Evolutionary conservation across 2,329 filamentous ascomycete genomes (phyloP).

Genomic region (Aspergillus sergii): DNA sequence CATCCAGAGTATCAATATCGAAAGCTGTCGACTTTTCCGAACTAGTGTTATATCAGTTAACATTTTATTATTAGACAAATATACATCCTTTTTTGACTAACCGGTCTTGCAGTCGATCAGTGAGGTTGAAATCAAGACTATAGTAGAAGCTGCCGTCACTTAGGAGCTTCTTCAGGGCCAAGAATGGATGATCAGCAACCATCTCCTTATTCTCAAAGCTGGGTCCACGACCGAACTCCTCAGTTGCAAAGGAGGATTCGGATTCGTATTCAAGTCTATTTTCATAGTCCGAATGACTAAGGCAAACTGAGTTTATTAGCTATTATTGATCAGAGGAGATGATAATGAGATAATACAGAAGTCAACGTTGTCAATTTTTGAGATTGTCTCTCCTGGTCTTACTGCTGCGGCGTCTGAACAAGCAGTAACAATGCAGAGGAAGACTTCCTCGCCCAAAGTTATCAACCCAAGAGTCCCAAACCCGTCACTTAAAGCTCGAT

Average conservation of each 20-base stretch:
- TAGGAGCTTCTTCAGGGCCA: conserved; percentile 86
- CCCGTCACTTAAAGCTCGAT: conserved; percentile 74
- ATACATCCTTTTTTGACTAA: conserved; percentile 39
- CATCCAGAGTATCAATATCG: conserved; percentile 89
- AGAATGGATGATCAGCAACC: conserved; percentile 80
- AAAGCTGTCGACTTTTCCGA: conserved; percentile 76
- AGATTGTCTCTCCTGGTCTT: conserved; percentile 83
- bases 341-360: conserved; percentile 59
- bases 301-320: conserved; percentile 63
- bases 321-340: conserved; percentile 7
- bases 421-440: conserved; percentile 84
- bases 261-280: conserved; percentile 64
- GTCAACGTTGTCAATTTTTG: conserved; percentile 82
- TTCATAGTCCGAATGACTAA: conserved; percentile 86
- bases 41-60: conserved; percentile 46
- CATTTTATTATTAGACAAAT: conserved; percentile 11
- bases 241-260: conserved; percentile 55
- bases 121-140: conserved; percentile 96
- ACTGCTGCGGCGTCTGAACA: conserved; percentile 78
- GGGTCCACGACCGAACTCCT: conserved; percentile 55
- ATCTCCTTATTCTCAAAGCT: conserved; percentile 66
- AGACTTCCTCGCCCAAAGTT: conserved; percentile 80
- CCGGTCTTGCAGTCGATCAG: conserved; percentile 88
- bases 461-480: conserved; percentile 89
- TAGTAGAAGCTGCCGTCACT: conserved; percentile 97